Base-by-base conservation (phyloP, 306 rosid genomes). In the Lablab purpureus region DNA sequence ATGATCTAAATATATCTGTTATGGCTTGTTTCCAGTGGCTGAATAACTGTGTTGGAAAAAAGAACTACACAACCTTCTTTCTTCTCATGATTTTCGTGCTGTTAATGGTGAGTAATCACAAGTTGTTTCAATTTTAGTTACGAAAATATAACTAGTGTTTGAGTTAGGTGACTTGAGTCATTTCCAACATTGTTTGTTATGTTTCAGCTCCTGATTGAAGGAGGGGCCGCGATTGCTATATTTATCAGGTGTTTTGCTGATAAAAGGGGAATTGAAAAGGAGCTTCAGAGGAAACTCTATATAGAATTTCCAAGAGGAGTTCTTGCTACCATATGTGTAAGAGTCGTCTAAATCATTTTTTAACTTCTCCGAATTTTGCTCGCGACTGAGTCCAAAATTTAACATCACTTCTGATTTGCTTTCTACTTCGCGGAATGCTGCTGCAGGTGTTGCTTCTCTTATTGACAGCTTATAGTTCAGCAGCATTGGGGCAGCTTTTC, bases 21-120 rank as follows among this genome's bases (percentile, higher is more conserved):
- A 10, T 75, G 11, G 23, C 43, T 75, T 58, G 67, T n/a, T 73
- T 79, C 70, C 88, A 95, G 99, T 95, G 98, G 99, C 75, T 95
- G 85, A 95, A 95, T 90, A 95, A 93, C 90, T 95, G 99, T 59
- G 80, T 95, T 32, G 99, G 99, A 19, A 95, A 93, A 82, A 93
- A 69, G 86, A 95, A 95, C 81, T 93, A 95, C 86, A 89, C 98
- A 3, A 88, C 96, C 1, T 95, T 95, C 88, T 82, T 95, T 88
- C 94, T 95, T 68, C 92, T 95, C 7, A 91, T 93, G 97, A 82
- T 85, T 75, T 92, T 85, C 52, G 86, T 95, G 74, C 47, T 93
- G 79, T 76, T 93, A 78, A 83, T 93, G 97, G 98, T 95, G 47
- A 83, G 97, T 83, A 37, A 67, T 71, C 51, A 76, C 83, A 78